Conservation (phyloP, 2,329 filamentous ascomycete species). For the Colletotrichum karsti region DNA sequence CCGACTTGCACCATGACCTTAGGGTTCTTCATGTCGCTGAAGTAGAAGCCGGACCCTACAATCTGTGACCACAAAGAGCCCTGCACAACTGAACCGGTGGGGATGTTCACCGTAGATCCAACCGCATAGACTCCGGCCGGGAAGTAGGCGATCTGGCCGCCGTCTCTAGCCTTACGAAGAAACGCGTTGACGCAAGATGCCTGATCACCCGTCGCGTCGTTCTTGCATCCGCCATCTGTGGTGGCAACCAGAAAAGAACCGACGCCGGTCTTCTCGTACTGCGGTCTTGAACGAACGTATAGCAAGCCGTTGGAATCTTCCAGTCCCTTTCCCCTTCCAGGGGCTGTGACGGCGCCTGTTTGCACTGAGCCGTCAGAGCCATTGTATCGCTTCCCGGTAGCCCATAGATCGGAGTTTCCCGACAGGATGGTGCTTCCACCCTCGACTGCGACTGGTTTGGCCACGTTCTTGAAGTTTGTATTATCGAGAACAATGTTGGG, state of each 20-base stretch:
- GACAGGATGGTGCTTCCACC: neutral
- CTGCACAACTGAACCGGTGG: constrained; percentile 70
- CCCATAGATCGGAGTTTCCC: constrained; percentile 15
- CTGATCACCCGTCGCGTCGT: constrained; percentile 44
- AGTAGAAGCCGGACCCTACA: constrained; percentile 65
- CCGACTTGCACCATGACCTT: constrained; percentile 74
- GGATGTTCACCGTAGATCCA: constrained; percentile 49
- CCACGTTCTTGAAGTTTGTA: neutral
- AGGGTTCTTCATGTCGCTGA: constrained; percentile 68
- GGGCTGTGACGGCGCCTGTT: constrained; percentile 2
- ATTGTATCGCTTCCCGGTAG: constrained; percentile 13
- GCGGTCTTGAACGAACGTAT: constrained; percentile 38
- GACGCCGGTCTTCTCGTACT: constrained; percentile 39
- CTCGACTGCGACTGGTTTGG: neutral
- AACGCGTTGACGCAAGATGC: constrained; percentile 33
- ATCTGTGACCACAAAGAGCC: constrained; percentile 76
- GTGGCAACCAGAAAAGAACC: neutral
- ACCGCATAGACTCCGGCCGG: constrained; percentile 37
- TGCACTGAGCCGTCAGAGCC: constrained; percentile 6
- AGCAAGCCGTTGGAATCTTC: constrained; percentile 31
- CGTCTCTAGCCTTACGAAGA: neutral
- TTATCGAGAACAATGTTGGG: constrained; percentile 10
- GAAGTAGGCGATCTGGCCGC: constrained; percentile 31
- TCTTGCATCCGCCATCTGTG: constrained; percentile 31
- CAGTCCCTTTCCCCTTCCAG: constrained; percentile 12